phyloP scores from a whole-genome alignment of 2,329 filamentous ascomycete species.

The Seiridium unicorne region DNA sequence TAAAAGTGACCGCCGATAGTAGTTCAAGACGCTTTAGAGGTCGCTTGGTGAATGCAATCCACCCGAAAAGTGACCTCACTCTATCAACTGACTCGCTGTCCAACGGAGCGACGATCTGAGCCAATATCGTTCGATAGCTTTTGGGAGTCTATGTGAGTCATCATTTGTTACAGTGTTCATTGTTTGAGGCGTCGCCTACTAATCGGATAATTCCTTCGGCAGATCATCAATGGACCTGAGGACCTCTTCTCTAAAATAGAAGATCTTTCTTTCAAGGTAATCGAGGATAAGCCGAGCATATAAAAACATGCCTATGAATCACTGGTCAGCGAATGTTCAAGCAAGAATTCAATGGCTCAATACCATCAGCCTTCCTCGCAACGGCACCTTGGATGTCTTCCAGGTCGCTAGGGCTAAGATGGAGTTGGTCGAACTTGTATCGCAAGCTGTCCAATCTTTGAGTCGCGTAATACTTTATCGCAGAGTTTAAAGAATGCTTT shows the following conservation, averaged over 20 bases:
- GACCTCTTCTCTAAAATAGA: slow-evolving; percentile 23
- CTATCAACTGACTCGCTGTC: slow-evolving; percentile 25
- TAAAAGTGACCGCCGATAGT: slow-evolving; percentile 30
- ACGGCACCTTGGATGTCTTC: slow-evolving; percentile 15
- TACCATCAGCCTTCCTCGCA: slow-evolving; percentile 25
- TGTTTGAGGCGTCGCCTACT: slow-evolving; percentile 12
- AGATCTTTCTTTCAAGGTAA: slow-evolving; percentile 29
- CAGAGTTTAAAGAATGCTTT: slow-evolving; percentile 13
- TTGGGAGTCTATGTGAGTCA: neutral
- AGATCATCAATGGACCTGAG: slow-evolving; percentile 18
- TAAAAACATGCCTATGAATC: slow-evolving; percentile 32
- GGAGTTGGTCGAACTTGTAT: slow-evolving; percentile 13
- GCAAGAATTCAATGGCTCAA: neutral
- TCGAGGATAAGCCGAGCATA: slow-evolving; percentile 33
- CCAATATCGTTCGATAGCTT: slow-evolving; percentile 19
- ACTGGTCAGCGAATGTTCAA: neutral
- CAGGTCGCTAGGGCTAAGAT: slow-evolving; percentile 11
- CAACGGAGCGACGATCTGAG: slow-evolving; percentile 20
- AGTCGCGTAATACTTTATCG: slow-evolving; percentile 20
- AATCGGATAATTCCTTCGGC: slow-evolving; percentile 20
- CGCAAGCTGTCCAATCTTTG: slow-evolving; percentile 7
- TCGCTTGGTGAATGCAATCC: slow-evolving; percentile 34
- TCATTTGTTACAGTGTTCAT: neutral
- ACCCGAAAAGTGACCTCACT: slow-evolving; percentile 28
- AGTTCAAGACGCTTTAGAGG: slow-evolving; percentile 31